These are phyloP conservation scores for Chaetomium cochliodes DNA, from an alignment of 495 filamentous ascomycete species.

Conservation along the genomic window DNA sequence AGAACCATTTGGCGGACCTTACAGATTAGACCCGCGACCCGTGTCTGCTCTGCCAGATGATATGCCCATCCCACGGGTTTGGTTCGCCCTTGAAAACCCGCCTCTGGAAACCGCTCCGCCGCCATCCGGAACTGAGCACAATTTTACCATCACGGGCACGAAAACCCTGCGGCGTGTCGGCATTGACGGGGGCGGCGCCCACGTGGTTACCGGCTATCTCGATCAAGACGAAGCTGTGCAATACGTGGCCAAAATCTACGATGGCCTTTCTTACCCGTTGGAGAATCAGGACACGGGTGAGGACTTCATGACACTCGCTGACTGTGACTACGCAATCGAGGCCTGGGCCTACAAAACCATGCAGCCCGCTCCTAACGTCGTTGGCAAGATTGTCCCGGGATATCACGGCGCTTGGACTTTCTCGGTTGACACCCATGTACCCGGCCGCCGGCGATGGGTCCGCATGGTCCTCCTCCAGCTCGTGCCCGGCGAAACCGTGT, in stretches of 20 bases:
- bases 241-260: conserved; percentile 13
- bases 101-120: not conserved
- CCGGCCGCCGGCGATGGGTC: conserved; percentile 9
- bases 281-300: not conserved
- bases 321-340: conserved; percentile 1
- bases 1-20: not conserved
- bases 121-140: not conserved
- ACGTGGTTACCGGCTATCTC: conserved; percentile 1
- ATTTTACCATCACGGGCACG: conserved; percentile 5
- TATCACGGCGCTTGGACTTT: conserved; percentile 13
- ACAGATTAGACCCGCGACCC: not conserved
- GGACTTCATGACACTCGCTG: conserved; percentile 11
- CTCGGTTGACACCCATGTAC: not conserved
- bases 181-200: not conserved
- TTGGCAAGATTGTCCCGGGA: not conserved
- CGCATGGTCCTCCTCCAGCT: conserved; percentile 17
- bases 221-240: not conserved
- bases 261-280: not conserved
- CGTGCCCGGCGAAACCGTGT: not conserved
- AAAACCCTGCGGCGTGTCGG: conserved; percentile 1
- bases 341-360: conserved; percentile 11
- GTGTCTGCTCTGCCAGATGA: not conserved
- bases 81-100: not conserved
- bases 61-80: not conserved
- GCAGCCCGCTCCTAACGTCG: not conserved